Conservation (phyloP, 345 rosid species). For the Eucalyptus tenuipes region DNA sequence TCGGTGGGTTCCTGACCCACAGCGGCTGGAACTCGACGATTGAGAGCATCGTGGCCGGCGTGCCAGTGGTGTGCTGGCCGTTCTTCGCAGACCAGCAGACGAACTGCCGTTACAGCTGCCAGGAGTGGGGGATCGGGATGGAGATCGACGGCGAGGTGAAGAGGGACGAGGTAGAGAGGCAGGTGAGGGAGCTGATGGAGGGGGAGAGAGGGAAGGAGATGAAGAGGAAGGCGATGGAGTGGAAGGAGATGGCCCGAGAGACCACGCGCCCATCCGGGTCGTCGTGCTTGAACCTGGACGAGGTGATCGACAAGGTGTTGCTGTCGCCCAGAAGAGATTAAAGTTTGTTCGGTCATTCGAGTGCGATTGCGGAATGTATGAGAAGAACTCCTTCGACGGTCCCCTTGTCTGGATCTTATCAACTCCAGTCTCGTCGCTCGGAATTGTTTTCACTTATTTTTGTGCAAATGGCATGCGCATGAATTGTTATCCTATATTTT, state of each 20-base stretch:
- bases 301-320: slow-evolving; percentile 10
- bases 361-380: not conserved
- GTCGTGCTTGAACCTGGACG: slow-evolving; percentile 16
- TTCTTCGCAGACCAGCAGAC: slow-evolving; percentile 53
- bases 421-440: not conserved
- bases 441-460: not conserved
- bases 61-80: slow-evolving; percentile 57
- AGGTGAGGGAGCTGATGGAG: slow-evolving; percentile 39
- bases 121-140: slow-evolving; percentile 46
- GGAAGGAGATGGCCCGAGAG: slow-evolving; percentile 18
- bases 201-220: slow-evolving; percentile 42
- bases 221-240: slow-evolving; percentile 30
- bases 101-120: slow-evolving; percentile 30
- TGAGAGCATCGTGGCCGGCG: slow-evolving; percentile 29
- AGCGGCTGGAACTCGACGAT: slow-evolving; percentile 55
- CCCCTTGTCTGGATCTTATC: not conserved
- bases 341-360: not conserved
- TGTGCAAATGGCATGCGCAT: not conserved
- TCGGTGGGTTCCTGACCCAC: slow-evolving; percentile 51
- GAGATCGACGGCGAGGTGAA: slow-evolving; percentile 38
- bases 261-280: slow-evolving; percentile 11
- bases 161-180: slow-evolving; percentile 27
- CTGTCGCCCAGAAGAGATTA: not conserved
- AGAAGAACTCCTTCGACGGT: not conserved
- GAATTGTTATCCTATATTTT: not conserved